phyloP scores from a whole-genome alignment of 1,284 basidiomycete species.

The Ceratobasidium sp. region DNA sequence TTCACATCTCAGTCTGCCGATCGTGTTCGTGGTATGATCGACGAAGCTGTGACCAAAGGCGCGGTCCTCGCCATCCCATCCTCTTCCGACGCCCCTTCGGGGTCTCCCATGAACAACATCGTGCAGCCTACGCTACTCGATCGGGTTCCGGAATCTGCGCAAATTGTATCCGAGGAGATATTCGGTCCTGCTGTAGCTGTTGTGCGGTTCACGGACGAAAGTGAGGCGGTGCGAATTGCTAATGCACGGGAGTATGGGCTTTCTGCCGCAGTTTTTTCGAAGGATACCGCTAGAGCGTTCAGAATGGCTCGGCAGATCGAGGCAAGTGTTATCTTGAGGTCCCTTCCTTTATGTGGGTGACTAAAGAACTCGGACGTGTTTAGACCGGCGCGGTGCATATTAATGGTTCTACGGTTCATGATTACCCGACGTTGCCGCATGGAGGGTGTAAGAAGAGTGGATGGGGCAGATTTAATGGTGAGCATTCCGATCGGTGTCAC shows the following conservation, averaged over 20 bases:
- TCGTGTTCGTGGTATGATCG: constrained; percentile 51
- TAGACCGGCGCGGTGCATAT: constrained; percentile 49
- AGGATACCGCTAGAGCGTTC: constrained; percentile 50
- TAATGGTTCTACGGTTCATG: constrained; percentile 48
- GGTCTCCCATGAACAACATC: constrained; percentile 32
- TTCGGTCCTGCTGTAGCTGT: constrained; percentile 60
- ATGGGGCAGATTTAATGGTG: constrained; percentile 47
- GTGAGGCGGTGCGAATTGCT: constrained; percentile 54
- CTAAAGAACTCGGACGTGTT: constrained; percentile 42
- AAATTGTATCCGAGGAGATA: constrained; percentile 54
- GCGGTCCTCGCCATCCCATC: constrained; percentile 51
- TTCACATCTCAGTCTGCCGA: constrained; percentile 53
- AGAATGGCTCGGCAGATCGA: constrained; percentile 51
- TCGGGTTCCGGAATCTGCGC: constrained; percentile 47
- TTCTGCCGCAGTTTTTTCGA: constrained; percentile 52
- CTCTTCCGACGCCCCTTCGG: neutral
- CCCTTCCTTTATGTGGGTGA: too few relatives aligned
- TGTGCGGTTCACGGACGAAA: constrained; percentile 56
- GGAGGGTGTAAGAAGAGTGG: constrained; percentile 48
- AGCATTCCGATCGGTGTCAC: neutral
- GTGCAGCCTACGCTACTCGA: constrained; percentile 54
- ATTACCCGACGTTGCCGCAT: constrained; percentile 44
- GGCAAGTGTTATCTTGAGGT: neutral
- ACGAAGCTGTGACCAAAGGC: constrained; percentile 54
- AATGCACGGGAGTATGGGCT: constrained; percentile 56